Conservation (phyloP, 768 basidiomycete species). For the Calvatia gigantea region DNA sequence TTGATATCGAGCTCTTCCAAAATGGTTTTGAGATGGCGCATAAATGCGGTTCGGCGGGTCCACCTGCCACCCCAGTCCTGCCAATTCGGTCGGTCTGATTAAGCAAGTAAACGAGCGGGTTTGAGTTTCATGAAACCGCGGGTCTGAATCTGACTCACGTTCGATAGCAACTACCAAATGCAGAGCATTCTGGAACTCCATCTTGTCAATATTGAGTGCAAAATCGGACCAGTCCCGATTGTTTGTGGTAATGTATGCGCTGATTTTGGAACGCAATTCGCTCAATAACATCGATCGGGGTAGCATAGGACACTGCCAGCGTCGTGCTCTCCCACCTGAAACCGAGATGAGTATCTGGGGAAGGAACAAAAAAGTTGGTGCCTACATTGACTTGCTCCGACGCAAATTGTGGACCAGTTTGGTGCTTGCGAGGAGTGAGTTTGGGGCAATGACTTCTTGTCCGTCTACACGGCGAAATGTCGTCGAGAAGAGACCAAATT, state of each 20-base stretch:
- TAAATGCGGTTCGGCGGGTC: conserved; percentile 70
- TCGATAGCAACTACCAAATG: conserved; percentile 66
- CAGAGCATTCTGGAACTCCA: conserved; percentile 76
- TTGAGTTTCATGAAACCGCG: not conserved
- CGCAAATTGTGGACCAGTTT: conserved; percentile 80
- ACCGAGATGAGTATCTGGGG: not conserved
- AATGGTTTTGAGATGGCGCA: conserved; percentile 67
- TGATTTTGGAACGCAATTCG: conserved; percentile 56
- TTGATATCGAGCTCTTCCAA: conserved; percentile 73
- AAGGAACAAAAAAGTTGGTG: conserved; percentile 8
- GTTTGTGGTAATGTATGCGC: conserved; percentile 57
- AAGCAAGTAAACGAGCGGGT: not conserved
- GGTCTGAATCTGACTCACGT: conserved; percentile 41
- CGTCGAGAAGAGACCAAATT: conserved; percentile 80
- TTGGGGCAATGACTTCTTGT: conserved; percentile 76
- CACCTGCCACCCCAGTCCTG: conserved; percentile 85
- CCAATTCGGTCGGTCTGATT: conserved; percentile 73
- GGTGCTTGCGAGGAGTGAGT: conserved; percentile 62
- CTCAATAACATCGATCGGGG: conserved; percentile 68
- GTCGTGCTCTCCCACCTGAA: conserved; percentile 65
- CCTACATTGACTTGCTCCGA: conserved; percentile 70
- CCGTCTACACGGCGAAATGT: conserved; percentile 79
- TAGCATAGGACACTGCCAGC: conserved; percentile 63
- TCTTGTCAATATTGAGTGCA: conserved; percentile 69
- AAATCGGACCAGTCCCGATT: conserved; percentile 71